Conservation (phyloP, 2,329 filamentous ascomycete genomes). For the Raffaelea ambrosiae region DNA sequence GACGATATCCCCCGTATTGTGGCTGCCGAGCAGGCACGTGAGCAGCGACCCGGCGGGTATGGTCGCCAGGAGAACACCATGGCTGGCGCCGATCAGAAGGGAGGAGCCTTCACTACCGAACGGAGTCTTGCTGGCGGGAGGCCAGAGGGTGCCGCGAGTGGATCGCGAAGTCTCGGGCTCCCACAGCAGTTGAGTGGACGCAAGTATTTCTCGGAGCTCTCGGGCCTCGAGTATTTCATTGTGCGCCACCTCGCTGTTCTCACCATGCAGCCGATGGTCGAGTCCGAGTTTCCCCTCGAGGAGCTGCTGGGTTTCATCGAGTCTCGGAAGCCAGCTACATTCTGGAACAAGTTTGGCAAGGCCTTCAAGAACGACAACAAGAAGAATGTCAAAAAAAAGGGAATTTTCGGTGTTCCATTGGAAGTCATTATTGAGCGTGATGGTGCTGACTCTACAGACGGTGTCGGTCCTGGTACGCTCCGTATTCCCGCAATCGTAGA, state of each 20-base stretch:
- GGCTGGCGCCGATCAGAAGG: constrained; percentile 43
- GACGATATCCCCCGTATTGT: constrained; percentile 96
- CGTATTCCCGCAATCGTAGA: constrained; percentile 93
- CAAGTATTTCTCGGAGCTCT: constrained; percentile 92
- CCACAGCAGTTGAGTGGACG: constrained; percentile 38
- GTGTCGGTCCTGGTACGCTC: constrained; percentile 83
- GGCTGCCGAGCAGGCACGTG: constrained; percentile 87
- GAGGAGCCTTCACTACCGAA: not conserved
- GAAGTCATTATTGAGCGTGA: constrained; percentile 87
- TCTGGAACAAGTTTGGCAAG: constrained; percentile 98
- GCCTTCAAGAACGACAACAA: constrained; percentile 82
- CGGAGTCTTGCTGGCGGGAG: not conserved
- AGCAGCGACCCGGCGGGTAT: constrained; percentile 74
- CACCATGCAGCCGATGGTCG: constrained; percentile 87
- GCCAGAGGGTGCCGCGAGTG: constrained; percentile 16
- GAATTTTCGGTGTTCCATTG: constrained; percentile 82
- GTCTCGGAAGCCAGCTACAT: constrained; percentile 76
- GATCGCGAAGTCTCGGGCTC: too few species aligned
- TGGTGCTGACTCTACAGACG: constrained; percentile 94
- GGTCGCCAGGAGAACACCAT: constrained; percentile 53
- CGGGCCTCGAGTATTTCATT: constrained; percentile 94
- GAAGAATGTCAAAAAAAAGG: constrained; percentile 80
- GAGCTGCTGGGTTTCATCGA: constrained; percentile 90
- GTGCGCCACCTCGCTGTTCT: constrained; percentile 90
- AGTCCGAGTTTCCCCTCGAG: constrained; percentile 85